Evolutionary conservation across 257 asterid genomes (phyloP).

Genomic region (Jacaranda copaia): DNA sequence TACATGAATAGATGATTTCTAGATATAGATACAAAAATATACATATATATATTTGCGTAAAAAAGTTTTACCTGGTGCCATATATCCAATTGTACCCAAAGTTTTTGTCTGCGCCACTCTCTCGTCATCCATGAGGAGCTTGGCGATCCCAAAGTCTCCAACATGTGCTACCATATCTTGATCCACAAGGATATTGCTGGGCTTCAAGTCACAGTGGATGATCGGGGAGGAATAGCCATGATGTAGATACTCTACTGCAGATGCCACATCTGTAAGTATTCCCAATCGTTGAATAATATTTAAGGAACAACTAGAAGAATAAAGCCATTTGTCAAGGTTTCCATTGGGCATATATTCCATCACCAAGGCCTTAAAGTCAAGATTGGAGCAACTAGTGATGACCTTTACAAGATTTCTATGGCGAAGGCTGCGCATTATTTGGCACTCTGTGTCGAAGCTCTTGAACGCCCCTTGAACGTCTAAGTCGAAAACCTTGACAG

Average conservation of each 20-base stretch:
- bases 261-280: slow-evolving; percentile 30
- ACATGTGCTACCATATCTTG: slow-evolving; percentile 25
- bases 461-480: slow-evolving; percentile 9
- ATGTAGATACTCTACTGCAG: slow-evolving; percentile 23
- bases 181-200: slow-evolving; percentile 20
- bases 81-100: slow-evolving; percentile 17
- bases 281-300: not conserved
- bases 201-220: slow-evolving; percentile 32
- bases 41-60: too few species aligned
- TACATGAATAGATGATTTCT: too few species aligned
- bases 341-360: slow-evolving; percentile 27
- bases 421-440: slow-evolving; percentile 16
- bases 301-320: not conserved
- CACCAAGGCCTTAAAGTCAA: slow-evolving; percentile 29
- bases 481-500: too few species aligned
- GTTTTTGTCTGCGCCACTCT: slow-evolving; percentile 9
- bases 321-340: slow-evolving; percentile 22
- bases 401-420: slow-evolving; percentile 25
- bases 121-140: not conserved
- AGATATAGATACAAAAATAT: too few species aligned
- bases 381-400: slow-evolving; percentile 23
- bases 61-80: slow-evolving; percentile 15
- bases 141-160: slow-evolving; percentile 22
- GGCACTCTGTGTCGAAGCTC: slow-evolving; percentile 26
- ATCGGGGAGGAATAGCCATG: not conserved